A percentile compares a stretch with the other conserved stretches of the same genome.
Evolutionary conservation across 768 basidiomycete genomes (phyloP).

Genomic region (Pleurotus eryngii): DNA sequence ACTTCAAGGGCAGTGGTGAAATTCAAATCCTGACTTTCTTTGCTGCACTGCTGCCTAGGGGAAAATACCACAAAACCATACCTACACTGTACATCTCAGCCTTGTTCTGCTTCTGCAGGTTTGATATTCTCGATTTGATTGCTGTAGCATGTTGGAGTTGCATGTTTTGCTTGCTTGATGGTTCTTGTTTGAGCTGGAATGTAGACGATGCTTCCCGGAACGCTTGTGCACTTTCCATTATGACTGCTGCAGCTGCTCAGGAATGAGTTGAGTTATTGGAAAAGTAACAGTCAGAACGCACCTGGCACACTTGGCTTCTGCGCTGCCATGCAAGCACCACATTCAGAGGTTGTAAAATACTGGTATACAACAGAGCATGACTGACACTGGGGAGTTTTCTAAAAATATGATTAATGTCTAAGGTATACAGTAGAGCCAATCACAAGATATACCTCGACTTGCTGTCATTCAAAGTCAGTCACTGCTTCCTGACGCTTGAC

Average conservation of each 20-base stretch:
- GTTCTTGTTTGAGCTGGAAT: neutral
- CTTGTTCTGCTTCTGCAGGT: neutral
- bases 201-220: neutral
- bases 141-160: neutral
- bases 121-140: neutral
- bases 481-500: neutral
- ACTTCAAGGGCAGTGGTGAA: no score
- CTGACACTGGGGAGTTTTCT: neutral
- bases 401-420: neutral
- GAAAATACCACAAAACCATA: neutral
- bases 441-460: neutral
- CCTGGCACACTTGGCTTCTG: neutral
- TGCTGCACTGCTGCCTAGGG: neutral
- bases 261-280: no score
- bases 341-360: neutral
- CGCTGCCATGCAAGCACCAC: neutral
- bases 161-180: neutral
- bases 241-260: neutral
- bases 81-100: neutral
- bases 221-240: neutral
- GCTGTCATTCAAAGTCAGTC: neutral
- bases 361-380: neutral
- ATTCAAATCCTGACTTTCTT: neutral
- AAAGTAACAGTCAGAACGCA: no score
- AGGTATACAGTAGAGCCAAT: neutral